Conservation (phyloP, 306 rosid genomes). For the Vigna radiata region DNA sequence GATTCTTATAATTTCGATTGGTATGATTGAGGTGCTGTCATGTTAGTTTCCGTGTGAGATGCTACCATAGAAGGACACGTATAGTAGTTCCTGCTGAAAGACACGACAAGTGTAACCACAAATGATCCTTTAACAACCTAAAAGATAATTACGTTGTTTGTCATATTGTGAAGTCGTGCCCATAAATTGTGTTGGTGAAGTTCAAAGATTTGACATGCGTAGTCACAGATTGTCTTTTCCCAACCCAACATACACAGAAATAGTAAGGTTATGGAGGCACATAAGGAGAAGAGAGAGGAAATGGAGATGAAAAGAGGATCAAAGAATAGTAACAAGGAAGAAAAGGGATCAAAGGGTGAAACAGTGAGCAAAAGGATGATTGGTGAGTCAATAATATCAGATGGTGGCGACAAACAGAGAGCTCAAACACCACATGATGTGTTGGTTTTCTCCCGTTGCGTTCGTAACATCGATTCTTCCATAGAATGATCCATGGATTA, state of each 20-base stretch:
- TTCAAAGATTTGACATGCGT: background rate
- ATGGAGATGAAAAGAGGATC: background rate
- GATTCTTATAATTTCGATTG: background rate
- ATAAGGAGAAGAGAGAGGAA: slow-evolving; percentile 48
- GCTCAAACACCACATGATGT: slow-evolving; percentile 51
- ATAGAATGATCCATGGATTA: background rate
- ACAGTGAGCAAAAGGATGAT: slow-evolving; percentile 45
- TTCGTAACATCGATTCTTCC: slow-evolving; percentile 46
- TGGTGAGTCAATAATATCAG: slow-evolving; percentile 37
- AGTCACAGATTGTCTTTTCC: background rate
- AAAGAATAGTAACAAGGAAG: background rate
- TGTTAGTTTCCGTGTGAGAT: background rate
- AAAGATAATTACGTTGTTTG: background rate
- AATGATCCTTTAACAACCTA: background rate
- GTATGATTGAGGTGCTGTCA: background rate
- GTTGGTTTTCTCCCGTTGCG: slow-evolving; percentile 58
- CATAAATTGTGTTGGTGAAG: background rate
- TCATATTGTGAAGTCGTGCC: background rate
- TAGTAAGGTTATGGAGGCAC: slow-evolving; percentile 53
- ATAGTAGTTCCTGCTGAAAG: background rate
- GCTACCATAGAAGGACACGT: slow-evolving; percentile 2
- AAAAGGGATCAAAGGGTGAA: slow-evolving; percentile 19
- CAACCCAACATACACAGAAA: background rate
- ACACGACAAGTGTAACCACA: slow-evolving; percentile 7
- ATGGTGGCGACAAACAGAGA: background rate